phyloP scores from a whole-genome alignment of 306 rosid species.

The Datisca glomerata region DNA sequence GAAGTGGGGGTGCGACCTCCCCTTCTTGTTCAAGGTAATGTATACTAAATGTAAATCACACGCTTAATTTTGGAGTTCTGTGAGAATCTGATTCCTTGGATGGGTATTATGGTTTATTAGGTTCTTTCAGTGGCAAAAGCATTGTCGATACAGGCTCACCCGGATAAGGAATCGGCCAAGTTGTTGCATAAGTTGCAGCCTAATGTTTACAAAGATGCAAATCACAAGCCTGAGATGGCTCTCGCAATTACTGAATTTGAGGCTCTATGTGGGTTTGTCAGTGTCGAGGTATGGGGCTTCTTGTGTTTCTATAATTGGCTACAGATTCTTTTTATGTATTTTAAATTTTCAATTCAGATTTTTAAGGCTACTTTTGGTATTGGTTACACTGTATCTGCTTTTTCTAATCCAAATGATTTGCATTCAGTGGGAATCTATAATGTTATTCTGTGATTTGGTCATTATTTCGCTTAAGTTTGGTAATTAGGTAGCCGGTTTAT shows the following conservation, averaged over 20 bases:
- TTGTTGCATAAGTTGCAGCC: slow-evolving; percentile 62
- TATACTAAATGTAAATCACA: neutral
- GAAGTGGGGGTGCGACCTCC: slow-evolving; percentile 80
- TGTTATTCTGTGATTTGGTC: neutral
- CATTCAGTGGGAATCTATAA: too few species aligned
- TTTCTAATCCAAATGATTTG: too few species aligned
- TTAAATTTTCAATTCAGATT: too few species aligned
- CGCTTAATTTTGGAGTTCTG: slow-evolving; percentile 1
- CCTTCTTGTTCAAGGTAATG: slow-evolving; percentile 76
- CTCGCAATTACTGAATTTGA: slow-evolving; percentile 66
- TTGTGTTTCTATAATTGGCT: too few species aligned
- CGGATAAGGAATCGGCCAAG: slow-evolving; percentile 81
- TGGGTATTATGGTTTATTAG: slow-evolving; percentile 26
- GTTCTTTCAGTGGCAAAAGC: slow-evolving; percentile 81
- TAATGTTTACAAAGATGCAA: slow-evolving; percentile 63
- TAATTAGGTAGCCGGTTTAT: too few species aligned
- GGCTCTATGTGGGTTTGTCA: slow-evolving; percentile 88
- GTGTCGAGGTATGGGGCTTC: slow-evolving; percentile 48
- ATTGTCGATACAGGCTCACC: slow-evolving; percentile 94
- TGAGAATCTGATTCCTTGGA: neutral
- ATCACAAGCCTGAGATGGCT: slow-evolving; percentile 99
- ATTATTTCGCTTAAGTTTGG: too few species aligned
- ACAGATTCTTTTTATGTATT: too few species aligned
- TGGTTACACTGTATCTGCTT: neutral
- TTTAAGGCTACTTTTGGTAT: slow-evolving; percentile 6